Percentiles rank a stretch among this genome's conserved stretches.
phyloP scores from a whole-genome alignment of 495 filamentous ascomycete genomes.

The Penicillium herquei region DNA sequence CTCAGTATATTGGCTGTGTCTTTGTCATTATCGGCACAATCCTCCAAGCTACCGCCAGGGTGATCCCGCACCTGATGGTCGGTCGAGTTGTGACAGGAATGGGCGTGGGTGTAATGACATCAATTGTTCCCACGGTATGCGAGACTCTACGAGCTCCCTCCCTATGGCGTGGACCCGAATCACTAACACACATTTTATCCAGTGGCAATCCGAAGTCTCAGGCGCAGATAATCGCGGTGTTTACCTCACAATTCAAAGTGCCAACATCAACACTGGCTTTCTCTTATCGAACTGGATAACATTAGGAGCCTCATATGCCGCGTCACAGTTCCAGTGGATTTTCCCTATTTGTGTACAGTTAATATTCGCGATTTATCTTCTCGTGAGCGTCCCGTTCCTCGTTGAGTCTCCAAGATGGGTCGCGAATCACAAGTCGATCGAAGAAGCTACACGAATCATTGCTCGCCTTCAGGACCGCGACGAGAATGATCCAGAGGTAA shows the following conservation, averaged over 20 bases:
- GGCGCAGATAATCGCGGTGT: neutral
- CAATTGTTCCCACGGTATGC: neutral
- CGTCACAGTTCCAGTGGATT: neutral
- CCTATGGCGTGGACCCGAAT: too few relatives aligned
- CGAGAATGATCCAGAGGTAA: neutral
- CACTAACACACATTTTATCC: neutral
- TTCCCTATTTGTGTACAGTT: neutral
- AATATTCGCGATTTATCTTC: neutral
- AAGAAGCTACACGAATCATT: neutral
- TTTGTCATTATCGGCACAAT: neutral
- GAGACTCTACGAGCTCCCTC: neutral
- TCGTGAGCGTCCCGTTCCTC: neutral
- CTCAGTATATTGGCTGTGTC: neutral
- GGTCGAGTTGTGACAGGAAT: neutral
- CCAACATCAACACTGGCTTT: neutral
- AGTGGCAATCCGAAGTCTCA: neutral
- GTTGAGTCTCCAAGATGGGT: neutral
- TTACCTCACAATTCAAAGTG: neutral
- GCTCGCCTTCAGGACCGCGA: neutral
- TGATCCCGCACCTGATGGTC: neutral
- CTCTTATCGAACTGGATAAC: neutral
- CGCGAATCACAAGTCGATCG: neutral
- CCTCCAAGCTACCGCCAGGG: neutral
- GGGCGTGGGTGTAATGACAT: neutral
- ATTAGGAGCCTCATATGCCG: neutral